A percentile compares a stretch with the other conserved stretches of the same genome.
phyloP scores from a whole-genome alignment of 2,329 filamentous ascomycete genomes.

The Aspergillus intermedius region DNA sequence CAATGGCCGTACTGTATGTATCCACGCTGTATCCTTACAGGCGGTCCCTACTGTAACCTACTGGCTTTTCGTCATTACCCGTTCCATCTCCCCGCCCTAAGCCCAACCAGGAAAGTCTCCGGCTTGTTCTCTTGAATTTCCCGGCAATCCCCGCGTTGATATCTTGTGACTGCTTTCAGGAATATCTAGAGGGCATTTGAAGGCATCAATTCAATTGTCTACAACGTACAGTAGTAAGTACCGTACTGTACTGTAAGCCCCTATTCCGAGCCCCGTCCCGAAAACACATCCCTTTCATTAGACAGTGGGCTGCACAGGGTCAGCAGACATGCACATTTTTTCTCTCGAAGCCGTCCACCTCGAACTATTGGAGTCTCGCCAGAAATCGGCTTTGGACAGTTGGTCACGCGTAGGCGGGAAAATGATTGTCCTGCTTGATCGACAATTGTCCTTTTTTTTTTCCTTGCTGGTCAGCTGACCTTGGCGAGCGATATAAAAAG shows the following conservation, averaged over 20 bases:
- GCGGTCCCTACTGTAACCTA: too few species aligned
- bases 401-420: constrained; percentile 1
- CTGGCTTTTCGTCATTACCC: constrained; percentile 11
- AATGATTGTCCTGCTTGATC: constrained; percentile 1
- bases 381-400: neutral
- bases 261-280: constrained; percentile 8
- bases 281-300: neutral
- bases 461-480: neutral
- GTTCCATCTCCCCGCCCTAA: constrained; percentile 12
- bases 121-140: constrained; percentile 12
- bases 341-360: neutral
- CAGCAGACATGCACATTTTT: constrained; percentile 17
- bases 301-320: constrained; percentile 13
- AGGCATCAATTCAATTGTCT: neutral
- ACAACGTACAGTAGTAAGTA: neutral
- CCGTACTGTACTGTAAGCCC: neutral
- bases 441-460: neutral
- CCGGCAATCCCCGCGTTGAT: constrained; percentile 10
- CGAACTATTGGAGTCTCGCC: constrained; percentile 3
- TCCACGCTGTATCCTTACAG: neutral
- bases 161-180: neutral
- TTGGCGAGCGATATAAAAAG: too few species aligned
- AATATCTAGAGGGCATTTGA: too few species aligned
- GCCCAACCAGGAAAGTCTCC: constrained; percentile 8
- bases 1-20: neutral